phyloP scores from a whole-genome alignment of 2,329 filamentous ascomycete species.

The Cytospora schulzeri region DNA sequence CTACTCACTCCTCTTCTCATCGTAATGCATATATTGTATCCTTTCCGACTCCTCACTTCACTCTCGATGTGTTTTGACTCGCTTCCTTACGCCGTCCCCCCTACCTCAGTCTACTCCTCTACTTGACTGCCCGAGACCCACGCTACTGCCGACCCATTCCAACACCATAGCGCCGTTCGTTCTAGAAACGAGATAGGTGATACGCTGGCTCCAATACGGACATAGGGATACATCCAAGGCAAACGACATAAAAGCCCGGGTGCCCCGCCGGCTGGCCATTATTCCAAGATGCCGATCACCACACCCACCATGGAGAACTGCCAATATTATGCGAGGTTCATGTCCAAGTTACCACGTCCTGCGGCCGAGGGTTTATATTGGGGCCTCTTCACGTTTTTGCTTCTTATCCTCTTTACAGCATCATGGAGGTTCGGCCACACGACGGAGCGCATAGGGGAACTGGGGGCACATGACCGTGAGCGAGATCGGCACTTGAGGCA shows the following conservation, averaged over 20 bases:
- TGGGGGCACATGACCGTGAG: constrained; percentile 28
- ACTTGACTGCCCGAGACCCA: background rate
- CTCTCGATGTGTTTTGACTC: background rate
- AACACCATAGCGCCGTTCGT: constrained; percentile 27
- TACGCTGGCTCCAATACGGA: constrained; percentile 5
- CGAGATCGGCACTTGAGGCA: constrained; percentile 41
- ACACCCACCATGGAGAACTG: constrained; percentile 22
- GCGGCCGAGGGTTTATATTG: constrained; percentile 24
- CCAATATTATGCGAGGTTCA: constrained; percentile 25
- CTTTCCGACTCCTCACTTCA: background rate
- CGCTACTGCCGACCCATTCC: background rate
- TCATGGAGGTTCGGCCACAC: constrained; percentile 25
- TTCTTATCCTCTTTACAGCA: constrained; percentile 21
- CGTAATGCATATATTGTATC: constrained; percentile 11
- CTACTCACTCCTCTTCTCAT: background rate
- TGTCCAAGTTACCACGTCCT: constrained; percentile 7
- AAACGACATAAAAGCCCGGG: constrained; percentile 23
- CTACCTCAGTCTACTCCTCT: background rate
- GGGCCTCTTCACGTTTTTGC: constrained; percentile 20
- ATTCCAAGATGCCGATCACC: constrained; percentile 8
- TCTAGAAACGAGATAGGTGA: constrained; percentile 2
- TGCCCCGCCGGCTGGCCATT: constrained; percentile 5
- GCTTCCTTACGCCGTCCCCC: background rate
- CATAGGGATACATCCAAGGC: constrained; percentile 2
- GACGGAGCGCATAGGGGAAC: constrained; percentile 19